phyloP scores from a whole-genome alignment of 2,329 filamentous ascomycete species.

The Trichoderma afroharzianum region DNA sequence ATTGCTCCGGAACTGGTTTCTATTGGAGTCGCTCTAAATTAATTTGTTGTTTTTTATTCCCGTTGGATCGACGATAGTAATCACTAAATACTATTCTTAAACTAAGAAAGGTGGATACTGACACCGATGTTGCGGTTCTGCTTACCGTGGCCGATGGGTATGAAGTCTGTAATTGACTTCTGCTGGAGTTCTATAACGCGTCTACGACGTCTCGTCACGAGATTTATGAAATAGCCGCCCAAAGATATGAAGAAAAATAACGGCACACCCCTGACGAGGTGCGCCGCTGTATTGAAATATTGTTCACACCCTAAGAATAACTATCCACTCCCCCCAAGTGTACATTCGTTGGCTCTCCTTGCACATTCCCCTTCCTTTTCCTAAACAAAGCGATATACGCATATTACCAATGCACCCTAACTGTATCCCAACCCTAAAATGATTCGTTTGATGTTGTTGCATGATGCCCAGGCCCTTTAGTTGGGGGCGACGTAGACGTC shows the following conservation, averaged over 20 bases:
- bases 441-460: background rate
- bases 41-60: background rate
- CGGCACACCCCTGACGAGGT: background rate
- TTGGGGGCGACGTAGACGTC: slow-evolving; percentile 38
- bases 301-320: slow-evolving; percentile 15
- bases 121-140: background rate
- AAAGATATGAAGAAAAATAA: background rate
- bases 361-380: slow-evolving; percentile 3
- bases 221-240: background rate
- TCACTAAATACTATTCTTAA: background rate
- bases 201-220: background rate
- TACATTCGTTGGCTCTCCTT: slow-evolving; percentile 9
- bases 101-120: background rate
- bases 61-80: background rate
- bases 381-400: background rate
- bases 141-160: background rate
- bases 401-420: background rate
- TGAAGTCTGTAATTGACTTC: background rate
- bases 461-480: background rate
- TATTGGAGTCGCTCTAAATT: background rate
- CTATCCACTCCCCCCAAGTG: slow-evolving; percentile 10
- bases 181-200: background rate
- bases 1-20: background rate
- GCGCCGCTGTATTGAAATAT: slow-evolving; percentile 7
- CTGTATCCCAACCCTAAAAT: background rate